phyloP scores from a whole-genome alignment of 2,329 filamentous ascomycete genomes.

The Celoporthe dispersa region DNA sequence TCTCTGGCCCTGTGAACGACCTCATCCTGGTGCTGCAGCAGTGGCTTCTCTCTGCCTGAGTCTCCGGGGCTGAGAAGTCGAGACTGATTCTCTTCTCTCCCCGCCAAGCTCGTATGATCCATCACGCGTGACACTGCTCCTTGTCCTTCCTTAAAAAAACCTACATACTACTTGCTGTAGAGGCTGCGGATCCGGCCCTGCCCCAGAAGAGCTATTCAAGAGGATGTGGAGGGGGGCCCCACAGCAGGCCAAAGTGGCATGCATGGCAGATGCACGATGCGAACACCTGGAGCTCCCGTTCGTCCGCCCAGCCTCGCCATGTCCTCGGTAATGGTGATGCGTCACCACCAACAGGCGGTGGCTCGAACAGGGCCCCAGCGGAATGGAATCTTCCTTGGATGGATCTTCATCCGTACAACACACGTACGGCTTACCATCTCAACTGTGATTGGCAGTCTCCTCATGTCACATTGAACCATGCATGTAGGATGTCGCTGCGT shows the following conservation, averaged over 20 bases:
- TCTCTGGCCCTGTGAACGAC: neutral
- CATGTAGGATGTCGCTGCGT: neutral
- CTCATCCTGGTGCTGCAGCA: neutral
- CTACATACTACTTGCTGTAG: too few relatives aligned
- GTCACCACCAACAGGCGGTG: neutral
- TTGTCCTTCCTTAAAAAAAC: neutral
- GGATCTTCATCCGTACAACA: neutral
- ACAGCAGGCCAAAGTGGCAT: neutral
- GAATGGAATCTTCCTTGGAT: neutral
- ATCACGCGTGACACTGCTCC: neutral
- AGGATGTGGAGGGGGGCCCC: neutral
- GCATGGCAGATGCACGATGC: neutral
- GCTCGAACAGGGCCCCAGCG: neutral
- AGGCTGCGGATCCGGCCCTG: constrained; percentile 2
- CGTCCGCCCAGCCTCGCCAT: constrained; percentile 11
- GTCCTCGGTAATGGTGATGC: constrained; percentile 10
- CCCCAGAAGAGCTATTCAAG: neutral
- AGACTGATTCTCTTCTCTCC: neutral
- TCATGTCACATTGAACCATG: neutral
- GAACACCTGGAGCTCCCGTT: neutral
- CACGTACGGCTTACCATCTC: neutral
- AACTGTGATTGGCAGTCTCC: neutral
- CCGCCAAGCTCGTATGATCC: neutral
- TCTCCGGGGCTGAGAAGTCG: too few relatives aligned
- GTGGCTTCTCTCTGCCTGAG: too few relatives aligned